Percentiles rank a stretch among this genome's conserved stretches.
These are phyloP conservation scores for Beauveria medogensis DNA, from an alignment of 2,329 filamentous ascomycete species.

Conservation along the genomic window DNA sequence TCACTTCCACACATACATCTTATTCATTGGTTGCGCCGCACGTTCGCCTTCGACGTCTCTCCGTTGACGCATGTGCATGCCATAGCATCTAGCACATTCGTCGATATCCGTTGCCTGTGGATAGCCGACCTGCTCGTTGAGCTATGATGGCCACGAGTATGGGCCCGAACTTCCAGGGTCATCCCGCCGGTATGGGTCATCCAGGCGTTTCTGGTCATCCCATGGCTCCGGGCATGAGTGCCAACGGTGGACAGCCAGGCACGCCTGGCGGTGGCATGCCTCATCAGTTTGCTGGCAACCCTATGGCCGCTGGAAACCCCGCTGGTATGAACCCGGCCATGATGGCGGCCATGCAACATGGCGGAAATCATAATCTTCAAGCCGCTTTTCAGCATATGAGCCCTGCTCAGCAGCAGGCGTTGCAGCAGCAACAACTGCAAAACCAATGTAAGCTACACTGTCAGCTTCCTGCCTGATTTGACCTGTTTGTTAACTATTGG, in stretches of 20 bases:
- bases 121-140: conserved; percentile 36
- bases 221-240: conserved; percentile 54
- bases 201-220: conserved; percentile 61
- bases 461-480: neutral
- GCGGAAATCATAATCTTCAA: conserved; percentile 56
- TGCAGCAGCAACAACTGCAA: conserved; percentile 38
- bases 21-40: neutral
- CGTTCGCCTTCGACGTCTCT: neutral
- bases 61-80: conserved; percentile 34
- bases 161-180: conserved; percentile 55
- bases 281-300: conserved; percentile 54
- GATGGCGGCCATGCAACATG: conserved; percentile 70
- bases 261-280: conserved; percentile 55
- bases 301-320: conserved; percentile 65
- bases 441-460: conserved; percentile 25
- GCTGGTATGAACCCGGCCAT: conserved; percentile 65
- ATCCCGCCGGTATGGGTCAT: conserved; percentile 64
- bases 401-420: conserved; percentile 50
- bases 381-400: conserved; percentile 61
- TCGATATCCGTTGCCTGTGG: conserved; percentile 55
- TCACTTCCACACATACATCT: neutral
- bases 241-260: conserved; percentile 63
- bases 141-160: conserved; percentile 64
- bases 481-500: neutral
- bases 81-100: conserved; percentile 35